A percentile compares a stretch with the other conserved stretches of the same genome.
Evolutionary conservation across 2,329 filamentous ascomycete genomes (phyloP).

Genomic region (Fusarium pseudoanthophilum): DNA sequence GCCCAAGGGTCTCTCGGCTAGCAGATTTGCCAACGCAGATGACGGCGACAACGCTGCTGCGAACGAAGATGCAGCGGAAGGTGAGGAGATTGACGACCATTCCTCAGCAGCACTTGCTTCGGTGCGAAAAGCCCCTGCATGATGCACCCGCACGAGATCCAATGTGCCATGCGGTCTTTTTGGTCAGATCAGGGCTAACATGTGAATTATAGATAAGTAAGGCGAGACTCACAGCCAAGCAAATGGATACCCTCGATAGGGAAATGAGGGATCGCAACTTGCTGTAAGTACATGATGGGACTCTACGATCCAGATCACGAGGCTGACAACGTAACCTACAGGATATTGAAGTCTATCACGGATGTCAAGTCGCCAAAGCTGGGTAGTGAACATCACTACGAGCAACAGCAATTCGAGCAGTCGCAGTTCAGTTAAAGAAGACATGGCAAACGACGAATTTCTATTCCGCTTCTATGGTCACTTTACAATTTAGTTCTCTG

Average conservation of each 20-base stretch:
- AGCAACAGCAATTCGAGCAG: slow-evolving; percentile 28
- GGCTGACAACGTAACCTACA: slow-evolving; percentile 20
- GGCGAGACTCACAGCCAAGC: slow-evolving; percentile 58
- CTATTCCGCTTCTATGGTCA: slow-evolving; percentile 29
- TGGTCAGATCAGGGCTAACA: slow-evolving; percentile 33
- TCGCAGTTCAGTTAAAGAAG: slow-evolving; percentile 30
- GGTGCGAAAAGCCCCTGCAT: slow-evolving; percentile 68
- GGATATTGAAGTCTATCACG: slow-evolving; percentile 45
- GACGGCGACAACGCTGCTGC: slow-evolving; percentile 51
- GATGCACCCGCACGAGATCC: slow-evolving; percentile 48
- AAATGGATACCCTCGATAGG: slow-evolving; percentile 64
- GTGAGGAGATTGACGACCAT: slow-evolving; percentile 70
- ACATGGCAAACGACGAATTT: slow-evolving; percentile 14
- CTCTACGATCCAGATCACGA: not conserved
- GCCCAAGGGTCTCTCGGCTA: slow-evolving; percentile 64
- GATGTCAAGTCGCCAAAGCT: slow-evolving; percentile 37
- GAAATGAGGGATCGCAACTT: slow-evolving; percentile 67
- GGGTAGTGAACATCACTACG: slow-evolving; percentile 29
- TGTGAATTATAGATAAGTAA: slow-evolving; percentile 54
- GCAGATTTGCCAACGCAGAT: slow-evolving; percentile 61
- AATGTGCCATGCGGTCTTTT: slow-evolving; percentile 28
- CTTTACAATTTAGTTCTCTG: slow-evolving; percentile 39
- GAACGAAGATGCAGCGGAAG: slow-evolving; percentile 59
- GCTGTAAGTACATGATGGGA: slow-evolving; percentile 52
- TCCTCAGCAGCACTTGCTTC: slow-evolving; percentile 73